phyloP scores from a whole-genome alignment of 768 basidiomycete species.

The Hortiboletus flavorubellus region DNA sequence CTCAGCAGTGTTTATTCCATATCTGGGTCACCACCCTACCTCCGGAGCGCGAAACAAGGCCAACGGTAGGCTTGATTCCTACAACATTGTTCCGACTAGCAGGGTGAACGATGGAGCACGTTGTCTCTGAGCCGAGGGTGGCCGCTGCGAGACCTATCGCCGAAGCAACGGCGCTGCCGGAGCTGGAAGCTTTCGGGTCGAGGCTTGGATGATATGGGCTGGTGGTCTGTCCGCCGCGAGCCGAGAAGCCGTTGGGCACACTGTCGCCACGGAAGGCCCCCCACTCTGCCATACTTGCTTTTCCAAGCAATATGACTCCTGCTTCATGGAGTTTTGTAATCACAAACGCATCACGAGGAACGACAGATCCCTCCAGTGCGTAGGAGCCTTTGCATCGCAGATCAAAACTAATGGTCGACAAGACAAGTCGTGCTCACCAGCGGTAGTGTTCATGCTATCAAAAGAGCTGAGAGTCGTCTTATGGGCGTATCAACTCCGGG shows the following conservation, averaged over 20 bases:
- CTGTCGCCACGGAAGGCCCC: conserved; percentile 36
- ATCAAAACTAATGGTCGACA: neutral
- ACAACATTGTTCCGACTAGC: conserved; percentile 42
- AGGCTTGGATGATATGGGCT: conserved; percentile 42
- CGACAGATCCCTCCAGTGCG: conserved; percentile 38
- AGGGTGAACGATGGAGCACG: conserved; percentile 46
- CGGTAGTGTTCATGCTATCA: conserved; percentile 47
- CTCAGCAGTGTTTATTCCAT: neutral
- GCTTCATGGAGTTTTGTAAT: conserved; percentile 30
- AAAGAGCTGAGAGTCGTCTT: neutral
- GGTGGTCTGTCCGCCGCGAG: conserved; percentile 43
- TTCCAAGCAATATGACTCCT: conserved; percentile 39
- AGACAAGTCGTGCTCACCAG: conserved; percentile 37
- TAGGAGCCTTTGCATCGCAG: conserved; percentile 29
- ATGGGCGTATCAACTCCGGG: neutral
- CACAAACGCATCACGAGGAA: conserved; percentile 35
- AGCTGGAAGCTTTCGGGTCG: conserved; percentile 39
- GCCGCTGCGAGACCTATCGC: conserved; percentile 45
- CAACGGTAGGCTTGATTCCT: conserved; percentile 42
- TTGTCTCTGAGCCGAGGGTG: conserved; percentile 46
- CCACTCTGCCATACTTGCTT: conserved; percentile 44
- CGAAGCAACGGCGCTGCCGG: conserved; percentile 42
- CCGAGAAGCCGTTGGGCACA: conserved; percentile 43
- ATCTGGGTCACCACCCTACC: conserved; percentile 21
- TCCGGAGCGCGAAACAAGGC: conserved; percentile 39